These are phyloP conservation scores for Avicennia marina DNA, from an alignment of 257 asterid genomes.

Conservation along the genomic window DNA sequence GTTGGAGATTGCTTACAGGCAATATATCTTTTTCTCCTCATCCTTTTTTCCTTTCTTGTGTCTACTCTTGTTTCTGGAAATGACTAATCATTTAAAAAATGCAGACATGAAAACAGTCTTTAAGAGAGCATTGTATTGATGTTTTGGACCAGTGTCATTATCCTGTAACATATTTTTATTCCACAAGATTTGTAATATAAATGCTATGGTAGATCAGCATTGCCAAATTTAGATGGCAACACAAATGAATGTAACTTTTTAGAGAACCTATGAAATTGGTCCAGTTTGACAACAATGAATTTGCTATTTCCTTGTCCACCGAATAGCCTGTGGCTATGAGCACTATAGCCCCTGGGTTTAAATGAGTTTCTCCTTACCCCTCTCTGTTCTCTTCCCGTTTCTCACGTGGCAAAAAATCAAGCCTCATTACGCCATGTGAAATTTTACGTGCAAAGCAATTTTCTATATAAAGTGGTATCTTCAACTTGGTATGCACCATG, in stretches of 20 bases:
- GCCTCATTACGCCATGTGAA: neutral
- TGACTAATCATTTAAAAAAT: slow-evolving; percentile 7
- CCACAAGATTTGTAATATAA: too few species aligned
- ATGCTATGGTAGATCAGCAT: too few species aligned
- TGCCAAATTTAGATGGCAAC: too few species aligned
- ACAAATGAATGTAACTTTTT: neutral
- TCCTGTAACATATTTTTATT: too few species aligned
- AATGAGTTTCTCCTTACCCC: neutral
- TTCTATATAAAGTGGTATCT: slow-evolving; percentile 11
- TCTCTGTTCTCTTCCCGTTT: neutral
- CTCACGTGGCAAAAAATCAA: neutral
- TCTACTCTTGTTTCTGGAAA: slow-evolving; percentile 8
- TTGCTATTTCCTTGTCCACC: slow-evolving; percentile 1
- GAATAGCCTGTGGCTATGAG: slow-evolving; percentile 3
- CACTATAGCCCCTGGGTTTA: slow-evolving; percentile 1
- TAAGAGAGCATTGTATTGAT: too few species aligned
- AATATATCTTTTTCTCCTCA: slow-evolving; percentile 27
- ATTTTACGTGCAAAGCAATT: neutral
- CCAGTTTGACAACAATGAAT: neutral
- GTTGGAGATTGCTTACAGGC: slow-evolving; percentile 97
- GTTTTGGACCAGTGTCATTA: too few species aligned
- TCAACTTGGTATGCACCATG: neutral
- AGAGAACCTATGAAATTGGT: slow-evolving; percentile 9
- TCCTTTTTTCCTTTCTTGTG: slow-evolving; percentile 16
- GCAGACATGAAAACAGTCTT: neutral